These are phyloP conservation scores for Hericium erinaceus DNA, from an alignment of 768 basidiomycete genomes.

Conservation along the genomic window DNA sequence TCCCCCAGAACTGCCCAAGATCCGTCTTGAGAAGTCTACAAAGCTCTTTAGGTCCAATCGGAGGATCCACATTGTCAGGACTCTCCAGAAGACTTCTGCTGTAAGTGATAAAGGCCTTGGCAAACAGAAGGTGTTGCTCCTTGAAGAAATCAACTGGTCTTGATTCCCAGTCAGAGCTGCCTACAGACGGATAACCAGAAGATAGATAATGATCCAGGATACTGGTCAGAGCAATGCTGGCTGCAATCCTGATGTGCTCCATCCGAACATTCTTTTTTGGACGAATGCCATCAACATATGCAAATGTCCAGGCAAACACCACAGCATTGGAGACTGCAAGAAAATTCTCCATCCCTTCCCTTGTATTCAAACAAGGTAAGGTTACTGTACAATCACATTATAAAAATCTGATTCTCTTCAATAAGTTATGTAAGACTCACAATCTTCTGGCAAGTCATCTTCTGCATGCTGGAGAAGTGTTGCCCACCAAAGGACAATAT, in stretches of 20 bases:
- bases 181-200: not conserved
- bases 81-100: too few relatives aligned
- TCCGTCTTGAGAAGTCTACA: too few relatives aligned
- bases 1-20: too few relatives aligned
- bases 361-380: not conserved
- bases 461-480: not conserved
- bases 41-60: too few relatives aligned
- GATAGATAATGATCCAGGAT: not conserved
- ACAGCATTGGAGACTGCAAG: not conserved
- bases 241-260: not conserved
- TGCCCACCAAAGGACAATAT: not conserved
- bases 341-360: not conserved
- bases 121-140: not conserved
- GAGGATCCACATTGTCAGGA: too few relatives aligned
- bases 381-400: not conserved
- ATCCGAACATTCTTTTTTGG: not conserved
- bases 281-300: not conserved
- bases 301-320: not conserved
- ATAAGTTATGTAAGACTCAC: not conserved
- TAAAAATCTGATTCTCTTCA: not conserved
- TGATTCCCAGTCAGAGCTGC: not conserved
- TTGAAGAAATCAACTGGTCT: not conserved
- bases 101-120: not conserved
- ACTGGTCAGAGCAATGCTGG: not conserved
- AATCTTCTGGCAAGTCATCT: not conserved